Evolutionary conservation across 202 grass and related monocot species (phyloP).

Genomic region (Bolboschoenoplectus hybrid): DNA sequence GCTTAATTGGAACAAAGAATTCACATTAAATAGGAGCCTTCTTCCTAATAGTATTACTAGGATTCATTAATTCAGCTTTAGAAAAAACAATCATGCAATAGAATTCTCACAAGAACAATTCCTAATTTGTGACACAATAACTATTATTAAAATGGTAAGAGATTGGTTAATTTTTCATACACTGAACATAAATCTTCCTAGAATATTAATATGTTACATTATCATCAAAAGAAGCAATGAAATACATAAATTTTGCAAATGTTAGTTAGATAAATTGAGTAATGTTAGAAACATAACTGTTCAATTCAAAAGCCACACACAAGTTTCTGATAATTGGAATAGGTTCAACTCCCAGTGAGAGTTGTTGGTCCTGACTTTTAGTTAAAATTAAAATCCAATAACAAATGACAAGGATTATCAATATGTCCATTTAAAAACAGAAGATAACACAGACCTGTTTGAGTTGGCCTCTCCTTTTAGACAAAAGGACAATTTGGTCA

Average conservation of each 20-base stretch:
- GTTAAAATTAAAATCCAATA: neutral
- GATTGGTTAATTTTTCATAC: neutral
- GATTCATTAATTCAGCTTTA: neutral
- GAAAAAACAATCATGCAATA: neutral
- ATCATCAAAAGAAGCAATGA: neutral
- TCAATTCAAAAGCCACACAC: neutral
- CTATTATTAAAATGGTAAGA: neutral
- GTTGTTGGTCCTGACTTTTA: neutral
- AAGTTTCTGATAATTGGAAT: neutral
- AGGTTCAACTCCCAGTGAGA: neutral
- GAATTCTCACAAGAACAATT: neutral
- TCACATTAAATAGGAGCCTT: neutral
- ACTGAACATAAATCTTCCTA: neutral
- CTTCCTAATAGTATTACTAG: neutral
- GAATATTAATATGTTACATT: neutral
- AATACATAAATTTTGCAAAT: neutral
- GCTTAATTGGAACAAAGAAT: neutral
- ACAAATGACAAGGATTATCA: neutral
- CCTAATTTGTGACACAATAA: neutral
- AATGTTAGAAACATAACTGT: neutral
- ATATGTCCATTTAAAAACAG: neutral
- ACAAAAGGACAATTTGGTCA: conserved; percentile 84
- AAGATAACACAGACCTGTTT: conserved; percentile 60
- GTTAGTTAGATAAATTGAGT: neutral
- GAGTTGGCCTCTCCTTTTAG: conserved; percentile 91